Percentiles rank a stretch among this genome's conserved stretches.
phyloP scores from a whole-genome alignment of 768 basidiomycete genomes.

The Pleurotus salmoneostramineus region DNA sequence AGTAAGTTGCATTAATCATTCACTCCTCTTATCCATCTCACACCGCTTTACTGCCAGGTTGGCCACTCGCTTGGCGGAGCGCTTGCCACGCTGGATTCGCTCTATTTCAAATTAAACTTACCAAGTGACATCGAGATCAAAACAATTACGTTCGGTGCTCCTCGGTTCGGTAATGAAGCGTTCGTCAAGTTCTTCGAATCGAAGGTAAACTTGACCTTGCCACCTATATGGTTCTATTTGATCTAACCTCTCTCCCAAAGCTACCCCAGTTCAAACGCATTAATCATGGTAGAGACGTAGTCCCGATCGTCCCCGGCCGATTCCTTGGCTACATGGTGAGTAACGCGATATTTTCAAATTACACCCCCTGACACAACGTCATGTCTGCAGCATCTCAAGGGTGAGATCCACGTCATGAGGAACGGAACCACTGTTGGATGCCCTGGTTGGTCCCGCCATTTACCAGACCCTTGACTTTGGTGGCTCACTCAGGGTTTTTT shows the following conservation, averaged over 20 bases:
- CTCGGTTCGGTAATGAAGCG: conserved; percentile 33
- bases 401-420: conserved; percentile 13
- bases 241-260: conserved; percentile 4
- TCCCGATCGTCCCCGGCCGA: conserved; percentile 45
- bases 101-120: conserved; percentile 32
- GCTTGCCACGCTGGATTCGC: conserved; percentile 35
- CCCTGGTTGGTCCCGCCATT: conserved; percentile 24
- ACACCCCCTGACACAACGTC: neutral
- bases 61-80: conserved; percentile 41
- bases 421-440: conserved; percentile 25
- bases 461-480: neutral
- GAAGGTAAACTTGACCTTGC: conserved; percentile 18
- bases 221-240: neutral
- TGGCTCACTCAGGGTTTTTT: neutral
- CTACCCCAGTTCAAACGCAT: conserved; percentile 21
- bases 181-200: conserved; percentile 35
- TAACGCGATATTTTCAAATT: conserved; percentile 26
- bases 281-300: conserved; percentile 25
- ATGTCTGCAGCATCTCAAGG: neutral
- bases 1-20: neutral
- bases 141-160: conserved; percentile 33
- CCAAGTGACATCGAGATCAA: conserved; percentile 25
- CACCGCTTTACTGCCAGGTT: conserved; percentile 13
- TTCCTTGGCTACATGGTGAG: conserved; percentile 40
- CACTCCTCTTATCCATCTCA: neutral